Conservation (phyloP, 306 rosid genomes). For the Prinsepia uniflora region DNA sequence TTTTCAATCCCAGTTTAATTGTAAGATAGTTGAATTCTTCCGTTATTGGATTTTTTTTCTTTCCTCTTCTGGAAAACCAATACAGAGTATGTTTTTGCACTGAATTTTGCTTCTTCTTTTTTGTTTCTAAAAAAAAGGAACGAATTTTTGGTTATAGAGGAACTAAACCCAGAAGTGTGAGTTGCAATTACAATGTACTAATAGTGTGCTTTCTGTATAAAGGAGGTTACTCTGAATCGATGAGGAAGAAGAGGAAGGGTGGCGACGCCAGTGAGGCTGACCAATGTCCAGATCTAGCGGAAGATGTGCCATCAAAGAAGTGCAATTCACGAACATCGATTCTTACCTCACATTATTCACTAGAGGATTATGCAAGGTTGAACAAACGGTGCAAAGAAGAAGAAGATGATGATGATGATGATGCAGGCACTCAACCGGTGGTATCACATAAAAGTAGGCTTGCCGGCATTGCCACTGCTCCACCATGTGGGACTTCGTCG, state of each 20-base stretch:
- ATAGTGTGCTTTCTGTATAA: constrained; percentile 13
- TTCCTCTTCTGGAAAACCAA: constrained; percentile 4
- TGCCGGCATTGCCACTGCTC: constrained; percentile 94
- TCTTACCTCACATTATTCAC: constrained; percentile 65
- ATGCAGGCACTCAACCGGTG: constrained; percentile 32
- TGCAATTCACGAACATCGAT: constrained; percentile 53
- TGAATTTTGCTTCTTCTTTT: constrained; percentile 11
- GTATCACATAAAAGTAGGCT: constrained; percentile 65
- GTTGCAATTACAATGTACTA: constrained; percentile 20
- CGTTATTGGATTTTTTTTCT: background rate
- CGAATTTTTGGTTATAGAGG: background rate
- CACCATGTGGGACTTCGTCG: constrained; percentile 82
- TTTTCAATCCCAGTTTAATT: background rate
- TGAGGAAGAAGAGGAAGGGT: constrained; percentile 99
- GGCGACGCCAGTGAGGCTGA: constrained; percentile 65
- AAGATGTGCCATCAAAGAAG: constrained; percentile 32
- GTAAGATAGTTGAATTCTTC: background rate
- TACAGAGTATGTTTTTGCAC: background rate
- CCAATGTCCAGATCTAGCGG: constrained; percentile 36
- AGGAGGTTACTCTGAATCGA: constrained; percentile 38
- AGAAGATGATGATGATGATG: no score
- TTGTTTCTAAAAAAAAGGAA: background rate
- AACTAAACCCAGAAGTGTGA: constrained; percentile 21
- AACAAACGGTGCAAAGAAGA: constrained; percentile 89
- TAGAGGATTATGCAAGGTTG: constrained; percentile 79